These are phyloP conservation scores for Phialophora verrucosa DNA, from an alignment of 2,329 filamentous ascomycete species.

Conservation along the genomic window DNA sequence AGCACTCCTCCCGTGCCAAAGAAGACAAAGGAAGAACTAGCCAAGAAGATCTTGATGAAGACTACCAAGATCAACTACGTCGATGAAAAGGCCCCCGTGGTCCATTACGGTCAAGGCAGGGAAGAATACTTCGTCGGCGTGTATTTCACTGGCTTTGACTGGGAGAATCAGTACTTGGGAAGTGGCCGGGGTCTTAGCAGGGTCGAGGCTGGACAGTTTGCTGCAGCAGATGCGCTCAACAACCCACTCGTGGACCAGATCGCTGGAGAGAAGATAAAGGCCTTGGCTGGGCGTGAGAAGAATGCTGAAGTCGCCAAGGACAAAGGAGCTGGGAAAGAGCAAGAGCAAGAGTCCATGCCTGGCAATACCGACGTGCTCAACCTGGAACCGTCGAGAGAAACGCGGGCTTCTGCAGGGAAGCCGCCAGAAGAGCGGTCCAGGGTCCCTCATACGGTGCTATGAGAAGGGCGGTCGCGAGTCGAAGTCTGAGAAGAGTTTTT, in stretches of 20 bases:
- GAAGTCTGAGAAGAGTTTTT: not conserved
- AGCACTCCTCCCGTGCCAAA: slow-evolving; percentile 38
- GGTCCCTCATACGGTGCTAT: not conserved
- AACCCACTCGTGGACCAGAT: slow-evolving; percentile 49
- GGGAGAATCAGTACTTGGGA: slow-evolving; percentile 51
- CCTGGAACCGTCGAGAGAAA: not conserved
- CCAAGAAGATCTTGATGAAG: slow-evolving; percentile 59
- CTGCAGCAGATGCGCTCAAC: slow-evolving; percentile 52
- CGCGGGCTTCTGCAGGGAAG: not conserved
- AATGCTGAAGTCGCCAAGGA: slow-evolving; percentile 8
- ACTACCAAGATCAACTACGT: slow-evolving; percentile 67
- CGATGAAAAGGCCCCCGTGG: slow-evolving; percentile 48
- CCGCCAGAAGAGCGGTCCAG: too few species aligned
- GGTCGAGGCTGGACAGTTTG: slow-evolving; percentile 52
- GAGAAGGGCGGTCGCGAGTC: not conserved
- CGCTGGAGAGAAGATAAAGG: slow-evolving; percentile 43
- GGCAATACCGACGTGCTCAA: not conserved
- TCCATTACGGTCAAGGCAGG: slow-evolving; percentile 45
- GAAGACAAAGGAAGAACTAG: slow-evolving; percentile 61
- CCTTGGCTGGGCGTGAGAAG: slow-evolving; percentile 34
- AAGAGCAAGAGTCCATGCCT: not conserved
- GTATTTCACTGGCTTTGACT: slow-evolving; percentile 57
- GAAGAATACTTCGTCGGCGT: slow-evolving; percentile 54
- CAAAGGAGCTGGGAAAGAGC: not conserved
- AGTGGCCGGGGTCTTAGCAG: slow-evolving; percentile 54